These are phyloP conservation scores for Agaricales sp. DNA, from an alignment of 1,284 basidiomycete species.

Conservation along the genomic window DNA sequence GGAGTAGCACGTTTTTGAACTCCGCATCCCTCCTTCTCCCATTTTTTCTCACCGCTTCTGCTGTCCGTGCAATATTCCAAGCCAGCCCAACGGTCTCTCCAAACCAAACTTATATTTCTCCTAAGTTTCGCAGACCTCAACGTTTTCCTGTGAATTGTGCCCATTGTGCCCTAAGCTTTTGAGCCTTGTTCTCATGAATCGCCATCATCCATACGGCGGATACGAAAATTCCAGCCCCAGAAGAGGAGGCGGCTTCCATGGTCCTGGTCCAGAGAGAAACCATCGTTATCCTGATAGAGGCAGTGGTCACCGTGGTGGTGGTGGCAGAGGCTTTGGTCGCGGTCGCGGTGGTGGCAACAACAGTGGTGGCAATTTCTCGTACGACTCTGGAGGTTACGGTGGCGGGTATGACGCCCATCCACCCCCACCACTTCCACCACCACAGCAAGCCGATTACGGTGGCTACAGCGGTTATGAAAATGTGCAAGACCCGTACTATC, in stretches of 20 bases:
- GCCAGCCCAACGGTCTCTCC: too few relatives aligned
- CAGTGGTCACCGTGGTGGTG: background rate
- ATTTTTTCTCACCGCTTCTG: too few relatives aligned
- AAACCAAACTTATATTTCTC: too few relatives aligned
- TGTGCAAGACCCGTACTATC: slow-evolving; percentile 56
- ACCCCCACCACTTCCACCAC: background rate
- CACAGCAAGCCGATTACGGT: too few relatives aligned
- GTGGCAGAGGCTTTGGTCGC: background rate
- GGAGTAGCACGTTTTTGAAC: too few relatives aligned
- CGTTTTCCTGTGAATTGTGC: too few relatives aligned
- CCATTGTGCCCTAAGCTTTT: too few relatives aligned
- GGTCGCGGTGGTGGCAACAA: background rate
- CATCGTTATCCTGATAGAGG: background rate
- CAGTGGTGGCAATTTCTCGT: too few relatives aligned
- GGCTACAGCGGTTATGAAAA: slow-evolving; percentile 25
- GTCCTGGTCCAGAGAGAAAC: background rate
- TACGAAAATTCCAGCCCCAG: background rate
- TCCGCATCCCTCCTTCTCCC: too few relatives aligned
- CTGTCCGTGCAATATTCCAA: too few relatives aligned
- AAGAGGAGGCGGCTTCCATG: background rate
- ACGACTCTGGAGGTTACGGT: background rate
- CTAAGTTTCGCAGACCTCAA: too few relatives aligned
- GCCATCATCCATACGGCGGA: slow-evolving; percentile 1
- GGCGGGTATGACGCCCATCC: background rate
- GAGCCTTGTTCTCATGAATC: background rate